Percentiles rank a stretch among this genome's conserved stretches.
Conservation (phyloP, 2,329 filamentous ascomycete species). For the Diaporthe sp. region DNA sequence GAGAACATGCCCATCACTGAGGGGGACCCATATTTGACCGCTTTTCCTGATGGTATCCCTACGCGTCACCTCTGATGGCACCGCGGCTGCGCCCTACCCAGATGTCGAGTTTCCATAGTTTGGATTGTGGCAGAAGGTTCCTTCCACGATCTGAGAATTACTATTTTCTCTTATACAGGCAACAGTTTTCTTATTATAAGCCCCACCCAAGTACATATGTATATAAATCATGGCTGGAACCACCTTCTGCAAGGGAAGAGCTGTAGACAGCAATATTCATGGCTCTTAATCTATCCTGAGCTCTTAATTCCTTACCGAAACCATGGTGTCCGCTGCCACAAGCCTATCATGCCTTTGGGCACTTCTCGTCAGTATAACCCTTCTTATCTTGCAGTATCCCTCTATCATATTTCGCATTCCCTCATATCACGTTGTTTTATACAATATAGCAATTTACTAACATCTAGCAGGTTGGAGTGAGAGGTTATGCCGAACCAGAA, state of each 20-base stretch:
- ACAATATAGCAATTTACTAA: neutral
- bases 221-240: neutral
- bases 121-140: neutral
- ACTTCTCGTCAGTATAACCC: neutral
- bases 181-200: too few relatives aligned
- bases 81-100: too few relatives aligned
- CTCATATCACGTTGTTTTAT: neutral
- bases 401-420: neutral
- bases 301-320: neutral
- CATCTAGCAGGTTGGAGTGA: neutral
- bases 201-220: neutral
- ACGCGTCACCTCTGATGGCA: neutral
- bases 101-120: neutral
- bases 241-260: neutral
- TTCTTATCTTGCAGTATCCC: neutral
- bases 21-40: neutral
- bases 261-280: neutral
- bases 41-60: neutral
- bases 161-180: too few relatives aligned
- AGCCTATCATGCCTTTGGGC: conserved; percentile 2
- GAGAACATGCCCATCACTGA: neutral
- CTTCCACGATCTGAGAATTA: neutral
- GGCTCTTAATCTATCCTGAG: neutral
- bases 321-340: neutral
- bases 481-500: conserved; percentile 46